A percentile compares a stretch with the other conserved stretches of the same genome.
phyloP scores from a whole-genome alignment of 345 rosid genomes.

The Populus euphratica region DNA sequence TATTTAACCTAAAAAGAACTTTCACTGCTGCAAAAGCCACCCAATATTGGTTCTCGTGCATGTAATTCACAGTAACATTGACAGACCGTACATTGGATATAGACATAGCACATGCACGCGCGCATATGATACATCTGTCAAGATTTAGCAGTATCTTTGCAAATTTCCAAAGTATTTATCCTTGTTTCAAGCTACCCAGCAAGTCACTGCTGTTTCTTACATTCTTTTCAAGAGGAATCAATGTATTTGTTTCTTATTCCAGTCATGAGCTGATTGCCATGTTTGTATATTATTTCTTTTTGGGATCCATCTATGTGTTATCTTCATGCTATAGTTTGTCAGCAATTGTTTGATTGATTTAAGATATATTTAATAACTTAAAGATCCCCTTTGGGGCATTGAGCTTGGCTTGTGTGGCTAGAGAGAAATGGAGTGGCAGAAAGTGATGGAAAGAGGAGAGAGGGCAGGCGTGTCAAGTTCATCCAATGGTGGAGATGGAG shows the following conservation, averaged over 20 bases:
- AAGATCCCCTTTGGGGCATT: not conserved
- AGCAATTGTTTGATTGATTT: not conserved
- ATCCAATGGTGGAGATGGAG: constrained; percentile 20
- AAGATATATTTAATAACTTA: not conserved
- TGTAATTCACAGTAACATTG: not conserved
- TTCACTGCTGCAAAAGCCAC: no score
- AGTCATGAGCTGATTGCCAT: not conserved
- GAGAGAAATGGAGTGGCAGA: constrained; percentile 24
- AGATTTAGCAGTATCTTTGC: not conserved
- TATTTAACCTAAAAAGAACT: no score
- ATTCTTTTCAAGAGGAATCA: not conserved
- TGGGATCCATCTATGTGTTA: not conserved
- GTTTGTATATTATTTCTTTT: not conserved
- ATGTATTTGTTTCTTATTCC: not conserved
- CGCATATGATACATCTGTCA: not conserved
- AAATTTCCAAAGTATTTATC: not conserved
- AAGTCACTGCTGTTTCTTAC: not conserved
- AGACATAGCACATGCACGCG: not conserved
- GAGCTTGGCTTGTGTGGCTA: not conserved
- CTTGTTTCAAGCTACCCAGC: not conserved
- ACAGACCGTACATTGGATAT: not conserved
- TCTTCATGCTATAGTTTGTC: not conserved
- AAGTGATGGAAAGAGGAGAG: constrained; percentile 4
- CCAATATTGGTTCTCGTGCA: not conserved
- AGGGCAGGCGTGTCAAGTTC: constrained; percentile 25